Evolutionary conservation across 306 rosid genomes (phyloP).

Genomic region (Gillenia trifoliata): DNA sequence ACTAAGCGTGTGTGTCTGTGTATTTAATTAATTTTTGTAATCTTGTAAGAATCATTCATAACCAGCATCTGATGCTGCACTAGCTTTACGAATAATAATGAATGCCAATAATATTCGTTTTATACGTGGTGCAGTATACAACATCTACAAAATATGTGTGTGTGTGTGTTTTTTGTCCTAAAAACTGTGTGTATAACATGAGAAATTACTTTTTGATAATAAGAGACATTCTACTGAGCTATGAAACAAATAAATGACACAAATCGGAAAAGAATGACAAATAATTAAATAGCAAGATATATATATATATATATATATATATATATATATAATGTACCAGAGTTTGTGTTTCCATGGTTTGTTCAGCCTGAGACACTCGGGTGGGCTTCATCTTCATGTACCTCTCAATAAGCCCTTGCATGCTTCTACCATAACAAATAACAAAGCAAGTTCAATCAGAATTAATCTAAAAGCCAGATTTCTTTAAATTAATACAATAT

Average conservation of each 20-base stretch:
- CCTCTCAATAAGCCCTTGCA: slow-evolving; percentile 83
- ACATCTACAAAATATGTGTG: not conserved
- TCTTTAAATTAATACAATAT: not conserved
- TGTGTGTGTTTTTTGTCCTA: not conserved
- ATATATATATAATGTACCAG: too few relatives aligned
- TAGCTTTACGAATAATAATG: not conserved
- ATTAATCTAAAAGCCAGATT: not conserved
- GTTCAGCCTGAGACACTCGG: slow-evolving; percentile 42
- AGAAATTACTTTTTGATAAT: not conserved
- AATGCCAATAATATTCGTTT: not conserved
- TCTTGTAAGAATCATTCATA: not conserved
- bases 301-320: too few relatives aligned
- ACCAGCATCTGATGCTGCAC: slow-evolving; percentile 11
- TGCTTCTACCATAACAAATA: slow-evolving; percentile 43
- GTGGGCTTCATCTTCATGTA: slow-evolving; percentile 63
- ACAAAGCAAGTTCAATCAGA: not conserved
- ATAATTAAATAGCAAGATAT: not conserved
- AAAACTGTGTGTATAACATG: not conserved
- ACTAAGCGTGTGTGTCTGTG: too few relatives aligned
- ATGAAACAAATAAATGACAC: not conserved
- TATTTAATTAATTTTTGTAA: not conserved
- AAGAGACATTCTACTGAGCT: not conserved
- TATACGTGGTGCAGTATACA: not conserved
- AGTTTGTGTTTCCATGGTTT: slow-evolving; percentile 32
- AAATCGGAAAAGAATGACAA: not conserved